Base-by-base conservation (phyloP, 352 stramenopile species). In the Globisporangium barbulae region DNA sequence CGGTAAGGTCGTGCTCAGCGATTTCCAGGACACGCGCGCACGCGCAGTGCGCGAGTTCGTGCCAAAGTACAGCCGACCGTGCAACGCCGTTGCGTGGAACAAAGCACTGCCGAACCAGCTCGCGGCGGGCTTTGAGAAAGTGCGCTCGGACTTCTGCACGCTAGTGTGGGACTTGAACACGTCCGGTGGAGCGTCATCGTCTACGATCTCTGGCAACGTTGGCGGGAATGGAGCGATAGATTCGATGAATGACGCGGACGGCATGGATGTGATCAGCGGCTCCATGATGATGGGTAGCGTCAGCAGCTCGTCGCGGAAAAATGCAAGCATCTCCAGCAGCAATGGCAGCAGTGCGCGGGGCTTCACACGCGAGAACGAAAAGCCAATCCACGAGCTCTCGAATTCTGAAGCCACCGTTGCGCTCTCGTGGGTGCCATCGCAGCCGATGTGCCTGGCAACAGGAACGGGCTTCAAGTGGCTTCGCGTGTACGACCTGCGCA, bases 391-490 rank as follows among this genome's bases (percentile, higher is more conserved):
- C 66, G 87, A 96, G 68, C 53, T 96, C 30, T 82, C 85, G 30
- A 93, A 96, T 69, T 94, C 87, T 1, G 87, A 96, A 48, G 87
- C 85, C 2, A 93, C 86, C 0, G 76, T 94, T 53, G 87, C 85
- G 44, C 67, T 96, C 1, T 88, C 83, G 35, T 96, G 87, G 87
- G 82, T 96, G 22, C 87, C 87, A n/a, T 64, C 81, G 28, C 83
- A 96, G 59, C 85, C 87, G 2, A 88, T 82, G 48, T 94, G 83
- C 50, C 65, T 96, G 39, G 85, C 85, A 0, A 91, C 83, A 6
- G 87, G 87, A 19, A 96, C 87, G 19, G 87, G 87, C 2, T 96
- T 96, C 71, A 94, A 94, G 76, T 96, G 87, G 87, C 68, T 96
- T 13, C 78, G 87, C 30, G 83, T 96, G 53, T 94, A 96, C 60